A percentile compares a stretch with the other conserved stretches of the same genome.
phyloP scores from a whole-genome alignment of 176 grass and related monocot species.

The Aegilops speltoides region DNA sequence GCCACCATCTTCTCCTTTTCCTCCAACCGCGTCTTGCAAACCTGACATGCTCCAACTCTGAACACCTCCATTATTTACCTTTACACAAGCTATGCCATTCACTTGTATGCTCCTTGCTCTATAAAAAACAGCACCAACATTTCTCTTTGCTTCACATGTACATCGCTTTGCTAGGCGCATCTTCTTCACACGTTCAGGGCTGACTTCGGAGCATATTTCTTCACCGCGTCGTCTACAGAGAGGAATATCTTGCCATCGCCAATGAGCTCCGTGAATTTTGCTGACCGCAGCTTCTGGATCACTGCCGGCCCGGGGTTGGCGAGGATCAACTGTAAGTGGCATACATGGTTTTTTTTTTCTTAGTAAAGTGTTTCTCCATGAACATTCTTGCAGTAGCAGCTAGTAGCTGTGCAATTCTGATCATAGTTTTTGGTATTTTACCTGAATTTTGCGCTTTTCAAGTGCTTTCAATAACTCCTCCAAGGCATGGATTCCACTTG shows the following conservation, averaged over 20 bases:
- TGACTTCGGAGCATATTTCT: slow-evolving; percentile 45
- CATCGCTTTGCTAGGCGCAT: not conserved
- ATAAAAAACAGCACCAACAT: slow-evolving; percentile 28
- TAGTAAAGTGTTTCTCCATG: slow-evolving; percentile 6
- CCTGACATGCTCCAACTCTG: not conserved
- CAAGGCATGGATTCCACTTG: slow-evolving; percentile 70
- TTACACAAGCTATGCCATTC: not conserved
- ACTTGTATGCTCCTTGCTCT: slow-evolving; percentile 4
- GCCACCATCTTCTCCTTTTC: not conserved
- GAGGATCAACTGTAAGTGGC: slow-evolving; percentile 55
- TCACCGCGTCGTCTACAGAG: slow-evolving; percentile 60
- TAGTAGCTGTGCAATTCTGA: not conserved
- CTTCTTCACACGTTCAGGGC: slow-evolving; percentile 46
- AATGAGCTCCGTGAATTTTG: slow-evolving; percentile 58
- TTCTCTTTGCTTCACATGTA: not conserved
- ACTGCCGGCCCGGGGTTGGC: slow-evolving; percentile 69
- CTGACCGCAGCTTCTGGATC: slow-evolving; percentile 58
- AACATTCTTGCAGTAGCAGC: not conserved
- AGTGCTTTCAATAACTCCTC: slow-evolving; percentile 58
- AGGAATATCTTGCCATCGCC: slow-evolving; percentile 71
- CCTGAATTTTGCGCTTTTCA: slow-evolving; percentile 69
- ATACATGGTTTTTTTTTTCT: slow-evolving; percentile 18
- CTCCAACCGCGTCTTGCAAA: not conserved
- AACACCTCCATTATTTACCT: slow-evolving; percentile 19
- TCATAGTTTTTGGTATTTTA: not conserved